These are phyloP conservation scores for Pyrenophora tritici-repentis DNA, from an alignment of 2,329 filamentous ascomycete species.

Conservation along the genomic window DNA sequence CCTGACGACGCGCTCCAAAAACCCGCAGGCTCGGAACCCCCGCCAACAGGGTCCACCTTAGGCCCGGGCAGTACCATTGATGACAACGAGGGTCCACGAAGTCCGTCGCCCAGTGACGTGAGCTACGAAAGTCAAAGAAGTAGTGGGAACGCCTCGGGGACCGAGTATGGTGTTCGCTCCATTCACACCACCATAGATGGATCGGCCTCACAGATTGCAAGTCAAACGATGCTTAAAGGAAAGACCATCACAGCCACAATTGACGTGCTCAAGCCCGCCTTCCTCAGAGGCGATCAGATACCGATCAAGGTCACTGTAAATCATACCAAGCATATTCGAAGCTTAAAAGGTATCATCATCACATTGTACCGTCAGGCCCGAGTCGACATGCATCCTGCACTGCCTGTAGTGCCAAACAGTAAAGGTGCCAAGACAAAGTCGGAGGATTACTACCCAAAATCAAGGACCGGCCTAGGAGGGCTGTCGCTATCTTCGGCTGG, in stretches of 20 bases:
- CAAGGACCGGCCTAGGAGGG: conserved; percentile 82
- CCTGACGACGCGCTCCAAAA: conserved; percentile 21
- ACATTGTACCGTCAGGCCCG: conserved; percentile 90
- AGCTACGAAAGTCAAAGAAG: conserved; percentile 61
- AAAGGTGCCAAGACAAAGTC: conserved; percentile 72
- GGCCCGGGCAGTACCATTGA: conserved; percentile 30
- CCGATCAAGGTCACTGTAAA: conserved; percentile 80
- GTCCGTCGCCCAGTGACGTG: conserved; percentile 54
- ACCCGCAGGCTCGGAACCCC: conserved; percentile 24
- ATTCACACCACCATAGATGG: conserved; percentile 53
- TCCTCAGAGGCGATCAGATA: conserved; percentile 81
- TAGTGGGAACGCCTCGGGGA: conserved; percentile 56
- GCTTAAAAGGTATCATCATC: conserved; percentile 88
- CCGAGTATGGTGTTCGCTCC: conserved; percentile 49
- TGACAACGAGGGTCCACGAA: conserved; percentile 45
- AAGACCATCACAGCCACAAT: conserved; percentile 82
- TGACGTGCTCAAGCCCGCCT: conserved; percentile 80
- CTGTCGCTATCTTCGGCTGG: conserved; percentile 84
- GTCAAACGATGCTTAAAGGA: conserved; percentile 64
- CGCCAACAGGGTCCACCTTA: conserved; percentile 25
- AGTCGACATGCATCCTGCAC: conserved; percentile 76
- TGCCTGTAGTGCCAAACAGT: conserved; percentile 65
- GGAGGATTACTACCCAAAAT: conserved; percentile 85
- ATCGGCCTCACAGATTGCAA: conserved; percentile 50
- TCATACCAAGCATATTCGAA: conserved; percentile 88